These are phyloP conservation scores for Arthrobotrys pseudoclavata DNA, from an alignment of 2,329 filamentous ascomycete genomes.

Conservation along the genomic window DNA sequence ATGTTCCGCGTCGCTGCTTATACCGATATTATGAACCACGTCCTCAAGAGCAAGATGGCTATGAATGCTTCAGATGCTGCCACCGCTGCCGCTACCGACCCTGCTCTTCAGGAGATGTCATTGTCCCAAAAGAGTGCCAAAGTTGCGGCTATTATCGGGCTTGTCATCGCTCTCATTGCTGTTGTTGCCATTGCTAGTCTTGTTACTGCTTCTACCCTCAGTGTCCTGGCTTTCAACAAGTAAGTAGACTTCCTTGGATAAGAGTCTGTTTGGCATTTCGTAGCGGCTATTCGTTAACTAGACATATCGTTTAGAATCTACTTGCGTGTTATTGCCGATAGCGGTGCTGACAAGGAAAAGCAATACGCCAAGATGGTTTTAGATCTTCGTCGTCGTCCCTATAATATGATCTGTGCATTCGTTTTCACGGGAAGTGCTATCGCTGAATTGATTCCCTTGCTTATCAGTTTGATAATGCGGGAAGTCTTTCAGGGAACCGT, in stretches of 20 bases:
- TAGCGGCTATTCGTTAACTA: background rate
- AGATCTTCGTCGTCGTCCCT: constrained; percentile 31
- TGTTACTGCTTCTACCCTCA: constrained; percentile 51
- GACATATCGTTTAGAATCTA: constrained; percentile 36
- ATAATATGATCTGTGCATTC: constrained; percentile 53
- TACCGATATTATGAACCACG: constrained; percentile 45
- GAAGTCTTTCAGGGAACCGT: constrained; percentile 44
- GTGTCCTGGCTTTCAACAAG: constrained; percentile 55
- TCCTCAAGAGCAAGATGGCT: constrained; percentile 26
- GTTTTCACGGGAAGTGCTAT: constrained; percentile 57
- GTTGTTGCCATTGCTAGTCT: constrained; percentile 43
- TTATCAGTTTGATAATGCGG: constrained; percentile 54
- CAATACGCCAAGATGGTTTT: constrained; percentile 44
- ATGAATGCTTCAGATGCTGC: constrained; percentile 4
- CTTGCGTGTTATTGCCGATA: constrained; percentile 47
- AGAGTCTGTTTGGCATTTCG: background rate
- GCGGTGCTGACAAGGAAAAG: constrained; percentile 33
- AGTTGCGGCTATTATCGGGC: constrained; percentile 30
- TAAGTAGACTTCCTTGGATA: constrained; percentile 1
- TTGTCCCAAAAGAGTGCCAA: constrained; percentile 4
- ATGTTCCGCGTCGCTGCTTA: constrained; percentile 40
- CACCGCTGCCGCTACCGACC: background rate
- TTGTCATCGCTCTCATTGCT: constrained; percentile 22
- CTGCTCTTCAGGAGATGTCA: constrained; percentile 17
- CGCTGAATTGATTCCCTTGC: constrained; percentile 51